Base-by-base conservation (phyloP, 176 grass and related monocot species). In the Triticum monococcum region DNA sequence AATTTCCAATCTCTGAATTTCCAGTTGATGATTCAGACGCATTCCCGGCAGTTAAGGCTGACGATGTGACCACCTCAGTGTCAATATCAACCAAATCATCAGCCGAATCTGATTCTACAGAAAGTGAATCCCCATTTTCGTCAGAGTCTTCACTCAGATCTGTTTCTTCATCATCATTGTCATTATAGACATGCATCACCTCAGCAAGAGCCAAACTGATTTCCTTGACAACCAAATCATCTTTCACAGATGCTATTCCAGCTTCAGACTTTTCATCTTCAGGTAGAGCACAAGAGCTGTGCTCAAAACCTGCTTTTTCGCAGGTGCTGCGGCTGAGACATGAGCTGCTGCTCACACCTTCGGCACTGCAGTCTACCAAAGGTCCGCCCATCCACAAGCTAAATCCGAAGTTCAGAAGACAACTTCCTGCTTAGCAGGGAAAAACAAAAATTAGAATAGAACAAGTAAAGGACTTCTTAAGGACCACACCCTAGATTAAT, bases 321-420 rank as follows among this genome's bases (percentile, higher is more conserved):
- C 38, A 88, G 83, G 75, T 89, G 87, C 65, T 84, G 48, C 41
- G 56, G 89, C 80, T 69, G 86, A 89, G 63, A 89, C 48, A 91
- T 85, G 62, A 85, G 77, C 79, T 89, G 37, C 61, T 66, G 72
- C 86, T 77, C 74, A 86, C 87, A 95, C 85, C 85, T 90, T 88
- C 17, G 2, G 76, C 84, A 56, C 78, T 82, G 20, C 41, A 68
- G 38, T 72, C 83, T 3, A 9, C 86, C 60, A 84, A 87, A 88
- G 92, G 80, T 87, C 73, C 77, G 54, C 84, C 92, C 95, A 97
- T 97, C 89, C 95, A 94, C 83, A 83, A 83, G 14, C 86, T 76
- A 82, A 36, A 72, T 59, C 72, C 78, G 9, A 56, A 87, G 77
- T 82, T 50, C n/a, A 54, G 10, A 35, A 89, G 77, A 85, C 26